Evolutionary conservation across 768 basidiomycete genomes (phyloP).

Genomic region (Antrodiella citrinella): DNA sequence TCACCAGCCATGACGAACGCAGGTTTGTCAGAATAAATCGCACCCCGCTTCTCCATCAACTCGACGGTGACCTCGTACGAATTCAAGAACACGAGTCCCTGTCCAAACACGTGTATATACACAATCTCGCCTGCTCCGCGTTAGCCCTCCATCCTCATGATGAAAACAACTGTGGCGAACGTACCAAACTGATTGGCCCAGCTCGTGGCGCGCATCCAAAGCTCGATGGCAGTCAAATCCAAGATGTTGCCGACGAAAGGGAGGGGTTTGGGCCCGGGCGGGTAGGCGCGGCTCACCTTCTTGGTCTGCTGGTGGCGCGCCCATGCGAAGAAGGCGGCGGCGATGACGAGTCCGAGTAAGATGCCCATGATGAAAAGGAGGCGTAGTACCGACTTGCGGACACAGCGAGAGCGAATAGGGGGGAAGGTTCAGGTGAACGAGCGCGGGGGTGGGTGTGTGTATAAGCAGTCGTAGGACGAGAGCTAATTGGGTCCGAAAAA

Average conservation of each 20-base stretch:
- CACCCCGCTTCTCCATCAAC: constrained; percentile 61
- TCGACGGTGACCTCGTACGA: constrained; percentile 50
- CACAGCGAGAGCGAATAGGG: background rate
- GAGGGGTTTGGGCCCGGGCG: constrained; percentile 58
- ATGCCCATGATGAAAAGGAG: constrained; percentile 1
- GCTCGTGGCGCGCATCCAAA: constrained; percentile 52
- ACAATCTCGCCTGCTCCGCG: constrained; percentile 46
- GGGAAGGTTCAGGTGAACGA: background rate
- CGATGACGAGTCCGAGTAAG: constrained; percentile 15
- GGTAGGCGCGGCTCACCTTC: constrained; percentile 33
- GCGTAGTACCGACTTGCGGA: constrained; percentile 1
- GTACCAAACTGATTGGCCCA: constrained; percentile 62
- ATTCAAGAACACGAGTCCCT: constrained; percentile 62
- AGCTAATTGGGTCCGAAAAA: too few species aligned
- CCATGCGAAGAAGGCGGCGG: constrained; percentile 9
- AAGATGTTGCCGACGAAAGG: constrained; percentile 58
- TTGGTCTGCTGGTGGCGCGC: constrained; percentile 7
- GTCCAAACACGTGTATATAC: constrained; percentile 57
- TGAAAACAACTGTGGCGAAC: constrained; percentile 14
- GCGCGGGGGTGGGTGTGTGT: too few species aligned
- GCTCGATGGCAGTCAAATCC: constrained; percentile 51
- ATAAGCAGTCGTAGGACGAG: too few species aligned
- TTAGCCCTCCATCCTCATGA: background rate
- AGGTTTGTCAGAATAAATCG: constrained; percentile 72
- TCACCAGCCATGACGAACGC: constrained; percentile 63